Base-by-base conservation (phyloP, 106 monocot genomes). In the Acorus gramineus region DNA sequence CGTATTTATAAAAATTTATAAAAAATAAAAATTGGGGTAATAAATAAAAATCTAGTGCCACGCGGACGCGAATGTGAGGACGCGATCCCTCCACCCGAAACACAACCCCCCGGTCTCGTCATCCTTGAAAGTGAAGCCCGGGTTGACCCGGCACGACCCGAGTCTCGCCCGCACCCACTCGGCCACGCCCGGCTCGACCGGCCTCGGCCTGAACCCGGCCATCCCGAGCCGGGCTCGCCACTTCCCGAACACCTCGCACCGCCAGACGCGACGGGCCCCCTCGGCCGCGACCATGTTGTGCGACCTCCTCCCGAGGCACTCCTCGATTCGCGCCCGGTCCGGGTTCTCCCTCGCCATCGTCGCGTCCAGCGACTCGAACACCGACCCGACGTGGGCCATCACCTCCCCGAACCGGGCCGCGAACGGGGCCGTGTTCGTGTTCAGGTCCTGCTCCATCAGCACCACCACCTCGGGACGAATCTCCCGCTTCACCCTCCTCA, bases 221-320 rank as follows among this genome's bases (percentile, higher is more conserved):
- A 90, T 90, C n/a, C 78, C 68, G 78, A 90, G 78, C 50, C 90
- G 61, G 1, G 90, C 80, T 6, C 90, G 79, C 90, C 90, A 90
- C 67, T 90, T 90, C 52, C 90, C 83, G 77, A 80, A 75, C 12
- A 90, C 78, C 72, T 90, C 90, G 70, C 85, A 85, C 42, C 90
- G 74, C 69, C 86, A 85, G 42, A 86, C 60, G 54, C 90, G 82
- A 2, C 79, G 76, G n/a, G 69, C 56, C 42, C 90, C 85, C 47
- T 86, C 90, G 14, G 64, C 59, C 2, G 80, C 75, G 53, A 90
- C 74, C 53, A 73, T 53, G 70, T 90, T 90, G 11, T 70, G 72
- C 8, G 80, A 85, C 55, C 76, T 82, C 61, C 78, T 69, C 3
- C 56, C 73, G 42, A 90, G 70, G 52, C 82, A 71, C 5, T 69